Conservation (phyloP, 1,284 basidiomycete species). For the Taiwanofungus camphoratus region DNA sequence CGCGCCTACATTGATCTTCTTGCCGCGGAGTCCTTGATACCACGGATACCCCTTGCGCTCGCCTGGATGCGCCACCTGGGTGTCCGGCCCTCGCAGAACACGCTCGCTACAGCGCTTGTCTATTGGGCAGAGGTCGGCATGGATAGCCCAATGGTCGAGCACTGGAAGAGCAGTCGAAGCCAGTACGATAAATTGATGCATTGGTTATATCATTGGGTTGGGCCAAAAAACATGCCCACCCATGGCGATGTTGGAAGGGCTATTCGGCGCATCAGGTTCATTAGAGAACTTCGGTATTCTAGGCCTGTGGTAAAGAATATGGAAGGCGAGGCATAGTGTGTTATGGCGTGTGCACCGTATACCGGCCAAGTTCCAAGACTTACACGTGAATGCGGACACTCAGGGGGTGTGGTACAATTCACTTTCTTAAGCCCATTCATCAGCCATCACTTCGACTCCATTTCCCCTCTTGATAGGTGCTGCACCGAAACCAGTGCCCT, state of each 20-base stretch:
- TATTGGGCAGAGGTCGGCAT: conserved; percentile 68
- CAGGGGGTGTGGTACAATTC: no score
- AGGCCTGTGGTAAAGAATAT: background rate
- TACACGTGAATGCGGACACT: no score
- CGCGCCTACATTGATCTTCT: conserved; percentile 62
- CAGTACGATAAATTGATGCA: conserved; percentile 45
- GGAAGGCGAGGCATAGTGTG: no score
- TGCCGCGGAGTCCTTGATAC: conserved; percentile 41
- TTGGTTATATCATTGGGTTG: conserved; percentile 72
- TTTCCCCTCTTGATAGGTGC: no score
- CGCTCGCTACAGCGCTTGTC: conserved; percentile 59
- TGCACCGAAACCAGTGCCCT: no score
- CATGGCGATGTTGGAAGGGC: conserved; percentile 20
- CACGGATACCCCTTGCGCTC: conserved; percentile 64
- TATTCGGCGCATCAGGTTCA: conserved; percentile 12
- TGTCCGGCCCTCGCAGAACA: conserved; percentile 47
- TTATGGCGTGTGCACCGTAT: no score
- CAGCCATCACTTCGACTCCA: no score
- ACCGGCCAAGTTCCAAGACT: no score
- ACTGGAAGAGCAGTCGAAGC: conserved; percentile 29
- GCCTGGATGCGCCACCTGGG: conserved; percentile 71
- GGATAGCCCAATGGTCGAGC: conserved; percentile 51
- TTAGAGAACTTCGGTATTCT: conserved; percentile 10
- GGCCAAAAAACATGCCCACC: conserved; percentile 45
- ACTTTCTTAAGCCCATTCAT: no score